Percentiles rank a stretch among this genome's conserved stretches.
These are phyloP conservation scores for Candida boleticola DNA, from an alignment of 805 yeast genomes.

Conservation along the genomic window DNA sequence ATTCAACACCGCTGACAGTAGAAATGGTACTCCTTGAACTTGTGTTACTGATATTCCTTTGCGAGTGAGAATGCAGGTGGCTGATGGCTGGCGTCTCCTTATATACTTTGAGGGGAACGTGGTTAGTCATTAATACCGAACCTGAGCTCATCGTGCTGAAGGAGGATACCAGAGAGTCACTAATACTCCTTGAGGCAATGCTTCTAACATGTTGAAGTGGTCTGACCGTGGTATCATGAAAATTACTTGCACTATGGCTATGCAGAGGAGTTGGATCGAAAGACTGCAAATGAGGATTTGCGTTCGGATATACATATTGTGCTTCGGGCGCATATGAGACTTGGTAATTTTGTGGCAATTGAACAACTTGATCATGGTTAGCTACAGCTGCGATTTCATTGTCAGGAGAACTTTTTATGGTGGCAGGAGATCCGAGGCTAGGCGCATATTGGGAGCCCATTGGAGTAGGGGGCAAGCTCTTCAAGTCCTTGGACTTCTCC, in stretches of 20 bases:
- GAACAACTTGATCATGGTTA: no score
- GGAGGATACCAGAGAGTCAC: constrained; percentile 38
- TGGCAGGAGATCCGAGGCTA: constrained; percentile 2
- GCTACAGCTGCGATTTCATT: background rate
- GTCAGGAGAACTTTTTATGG: constrained; percentile 1
- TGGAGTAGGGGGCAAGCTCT: background rate
- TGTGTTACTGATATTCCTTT: background rate
- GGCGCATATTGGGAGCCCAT: background rate
- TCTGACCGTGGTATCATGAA: no score
- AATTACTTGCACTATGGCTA: no score
- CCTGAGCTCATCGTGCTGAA: constrained; percentile 36
- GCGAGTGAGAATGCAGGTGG: no score
- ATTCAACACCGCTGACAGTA: background rate
- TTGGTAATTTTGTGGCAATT: no score
- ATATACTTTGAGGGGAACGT: no score
- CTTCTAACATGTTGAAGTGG: constrained; percentile 1
- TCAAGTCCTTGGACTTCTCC: background rate
- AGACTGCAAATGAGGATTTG: no score
- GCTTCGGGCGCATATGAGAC: no score
- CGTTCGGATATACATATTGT: no score
- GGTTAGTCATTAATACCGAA: no score
- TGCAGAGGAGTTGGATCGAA: no score
- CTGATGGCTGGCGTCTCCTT: no score
- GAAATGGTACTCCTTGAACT: background rate
- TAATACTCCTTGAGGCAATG: constrained; percentile 21